A percentile compares a stretch with the other conserved stretches of the same genome.
phyloP scores from a whole-genome alignment of 2,329 filamentous ascomycete species.

The Fusarium chlamydosporum region DNA sequence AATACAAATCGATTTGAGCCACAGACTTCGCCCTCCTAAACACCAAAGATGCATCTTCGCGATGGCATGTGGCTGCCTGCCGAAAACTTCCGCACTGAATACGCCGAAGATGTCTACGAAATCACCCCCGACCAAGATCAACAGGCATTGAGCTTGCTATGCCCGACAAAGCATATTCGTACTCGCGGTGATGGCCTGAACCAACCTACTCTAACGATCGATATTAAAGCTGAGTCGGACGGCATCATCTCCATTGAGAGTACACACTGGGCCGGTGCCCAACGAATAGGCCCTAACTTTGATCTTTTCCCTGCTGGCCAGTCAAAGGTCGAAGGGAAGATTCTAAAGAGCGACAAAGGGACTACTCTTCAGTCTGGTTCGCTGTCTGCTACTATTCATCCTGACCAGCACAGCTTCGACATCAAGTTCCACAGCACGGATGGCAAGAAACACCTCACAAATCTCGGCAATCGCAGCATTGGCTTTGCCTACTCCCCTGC shows the following conservation, averaged over 20 bases:
- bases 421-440: constrained; percentile 58
- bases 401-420: constrained; percentile 56
- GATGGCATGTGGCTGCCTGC: constrained; percentile 73
- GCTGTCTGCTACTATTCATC: constrained; percentile 55
- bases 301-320: constrained; percentile 57
- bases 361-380: constrained; percentile 56
- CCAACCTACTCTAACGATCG: constrained; percentile 64
- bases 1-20: constrained; percentile 20
- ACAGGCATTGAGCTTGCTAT: constrained; percentile 67
- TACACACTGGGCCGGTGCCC: constrained; percentile 58
- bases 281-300: constrained; percentile 57
- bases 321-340: constrained; percentile 50
- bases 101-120: constrained; percentile 74
- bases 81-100: constrained; percentile 72
- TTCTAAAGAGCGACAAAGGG: constrained; percentile 53
- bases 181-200: constrained; percentile 70
- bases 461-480: constrained; percentile 57
- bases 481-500: constrained; percentile 57
- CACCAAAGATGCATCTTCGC: constrained; percentile 53
- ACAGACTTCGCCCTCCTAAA: background rate
- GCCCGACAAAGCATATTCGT: constrained; percentile 67
- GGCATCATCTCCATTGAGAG: constrained; percentile 59
- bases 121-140: constrained; percentile 61
- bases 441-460: constrained; percentile 56
- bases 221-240: constrained; percentile 57